These are phyloP conservation scores for Cylindrotheca closterium DNA, from an alignment of 108 stramenopile species.

Conservation along the genomic window DNA sequence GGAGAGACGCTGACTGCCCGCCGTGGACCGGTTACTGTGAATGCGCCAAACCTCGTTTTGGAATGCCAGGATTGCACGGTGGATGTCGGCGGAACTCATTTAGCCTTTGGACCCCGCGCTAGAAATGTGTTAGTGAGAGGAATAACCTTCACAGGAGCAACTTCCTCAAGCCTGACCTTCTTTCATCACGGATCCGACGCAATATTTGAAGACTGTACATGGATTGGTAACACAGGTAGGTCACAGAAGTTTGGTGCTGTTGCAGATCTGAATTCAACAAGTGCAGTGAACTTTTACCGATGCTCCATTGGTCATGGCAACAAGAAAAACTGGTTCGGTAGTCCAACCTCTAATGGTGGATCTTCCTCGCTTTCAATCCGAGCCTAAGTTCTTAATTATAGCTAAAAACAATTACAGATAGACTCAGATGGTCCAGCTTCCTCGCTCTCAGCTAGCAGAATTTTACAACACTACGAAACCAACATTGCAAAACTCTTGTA, in stretches of 20 bases:
- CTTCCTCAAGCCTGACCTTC: slow-evolving; percentile 58
- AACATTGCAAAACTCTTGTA: background rate
- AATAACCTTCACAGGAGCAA: slow-evolving; percentile 63
- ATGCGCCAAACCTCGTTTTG: slow-evolving; percentile 78
- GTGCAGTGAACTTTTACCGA: slow-evolving; percentile 64
- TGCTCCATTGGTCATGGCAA: slow-evolving; percentile 47
- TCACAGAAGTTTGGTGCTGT: slow-evolving; percentile 46
- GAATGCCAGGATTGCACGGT: slow-evolving; percentile 63
- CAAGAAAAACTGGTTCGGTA: background rate
- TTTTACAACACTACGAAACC: too few species aligned
- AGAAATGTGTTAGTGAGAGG: slow-evolving; percentile 66
- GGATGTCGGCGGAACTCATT: slow-evolving; percentile 67
- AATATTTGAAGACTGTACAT: slow-evolving; percentile 74
- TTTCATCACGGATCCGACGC: slow-evolving; percentile 77
- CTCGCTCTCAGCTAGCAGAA: background rate
- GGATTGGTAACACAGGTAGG: slow-evolving; percentile 52
- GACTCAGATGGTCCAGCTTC: background rate
- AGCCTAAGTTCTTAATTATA: background rate
- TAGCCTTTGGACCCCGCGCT: slow-evolving; percentile 82
- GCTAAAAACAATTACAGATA: slow-evolving; percentile 1
- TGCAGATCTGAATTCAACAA: slow-evolving; percentile 78
- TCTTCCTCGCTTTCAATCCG: slow-evolving; percentile 21
- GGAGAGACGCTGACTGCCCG: slow-evolving; percentile 42
- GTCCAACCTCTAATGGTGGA: slow-evolving; percentile 6
- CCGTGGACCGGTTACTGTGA: slow-evolving; percentile 62